Evolutionary conservation across 1,284 basidiomycete species (phyloP).

Genomic region (Microbotryum violaceum): DNA sequence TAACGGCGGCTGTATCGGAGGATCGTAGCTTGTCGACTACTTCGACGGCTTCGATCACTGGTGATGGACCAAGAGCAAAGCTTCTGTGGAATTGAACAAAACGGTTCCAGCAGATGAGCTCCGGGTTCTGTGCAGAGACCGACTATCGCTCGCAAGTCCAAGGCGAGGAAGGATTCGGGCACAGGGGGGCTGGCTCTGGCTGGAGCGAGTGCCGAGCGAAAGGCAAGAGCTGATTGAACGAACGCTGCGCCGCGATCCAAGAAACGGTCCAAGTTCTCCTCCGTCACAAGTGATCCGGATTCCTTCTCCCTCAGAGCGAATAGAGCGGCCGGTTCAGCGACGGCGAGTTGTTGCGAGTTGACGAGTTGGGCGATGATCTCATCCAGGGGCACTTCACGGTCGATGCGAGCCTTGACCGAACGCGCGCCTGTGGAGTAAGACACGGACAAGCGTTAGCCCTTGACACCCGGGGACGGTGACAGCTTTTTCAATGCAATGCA

Average conservation of each 20-base stretch:
- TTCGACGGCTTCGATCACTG: conserved; percentile 70
- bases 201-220: neutral
- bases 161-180: neutral
- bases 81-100: neutral
- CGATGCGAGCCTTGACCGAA: conserved; percentile 36
- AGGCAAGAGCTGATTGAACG: neutral
- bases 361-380: conserved; percentile 41
- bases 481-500: no score
- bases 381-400: conserved; percentile 35
- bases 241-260: conserved; percentile 7
- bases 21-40: conserved; percentile 63
- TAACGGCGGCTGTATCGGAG: conserved; percentile 51
- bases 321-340: conserved; percentile 69
- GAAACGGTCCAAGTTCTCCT: conserved; percentile 56
- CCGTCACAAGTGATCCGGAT: conserved; percentile 79
- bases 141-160: neutral
- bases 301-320: conserved; percentile 77
- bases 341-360: conserved; percentile 54
- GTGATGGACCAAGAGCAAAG: conserved; percentile 66
- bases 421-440: neutral
- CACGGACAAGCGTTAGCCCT: no score
- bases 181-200: neutral
- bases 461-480: no score
- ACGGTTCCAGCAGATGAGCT: conserved; percentile 14
- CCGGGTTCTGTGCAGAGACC: neutral